phyloP scores from a whole-genome alignment of 2,329 filamentous ascomycete species.

The Cadophora luteo-olivacea region DNA sequence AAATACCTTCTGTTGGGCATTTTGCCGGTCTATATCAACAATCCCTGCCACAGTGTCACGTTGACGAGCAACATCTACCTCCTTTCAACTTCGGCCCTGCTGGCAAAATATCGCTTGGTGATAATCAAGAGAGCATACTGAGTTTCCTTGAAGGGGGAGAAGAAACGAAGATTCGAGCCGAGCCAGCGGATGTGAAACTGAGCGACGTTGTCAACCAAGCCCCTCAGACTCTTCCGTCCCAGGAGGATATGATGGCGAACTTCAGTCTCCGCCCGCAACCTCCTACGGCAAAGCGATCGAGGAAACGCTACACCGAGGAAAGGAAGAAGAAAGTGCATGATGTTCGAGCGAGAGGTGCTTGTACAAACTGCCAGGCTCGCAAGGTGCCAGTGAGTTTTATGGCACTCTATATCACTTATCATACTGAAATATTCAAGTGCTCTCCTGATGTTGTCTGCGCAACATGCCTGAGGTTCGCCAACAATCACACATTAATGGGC shows the following conservation, averaged over 20 bases:
- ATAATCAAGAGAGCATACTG: neutral
- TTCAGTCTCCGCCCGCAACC: constrained; percentile 22
- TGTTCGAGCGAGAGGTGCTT: constrained; percentile 31
- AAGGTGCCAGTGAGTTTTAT: constrained; percentile 28
- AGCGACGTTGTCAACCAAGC: neutral
- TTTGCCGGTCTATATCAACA: neutral
- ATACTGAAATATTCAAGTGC: constrained; percentile 25
- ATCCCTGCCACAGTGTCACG: neutral
- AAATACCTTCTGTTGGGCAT: neutral
- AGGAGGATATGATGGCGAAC: constrained; percentile 23
- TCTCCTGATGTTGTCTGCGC: constrained; percentile 28
- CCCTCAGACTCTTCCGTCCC: neutral
- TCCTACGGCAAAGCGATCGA: constrained; percentile 24
- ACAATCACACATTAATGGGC: constrained; percentile 21
- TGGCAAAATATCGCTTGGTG: neutral
- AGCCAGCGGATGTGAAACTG: neutral
- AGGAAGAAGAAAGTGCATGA: constrained; percentile 29
- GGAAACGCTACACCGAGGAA: constrained; percentile 26
- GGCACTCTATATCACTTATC: neutral
- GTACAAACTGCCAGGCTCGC: constrained; percentile 27
- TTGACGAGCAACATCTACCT: neutral
- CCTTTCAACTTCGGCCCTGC: neutral
- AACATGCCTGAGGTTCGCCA: constrained; percentile 26
- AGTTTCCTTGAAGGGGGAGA: neutral
- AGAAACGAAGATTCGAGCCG: neutral